Base-by-base conservation (phyloP, 2,329 filamentous ascomycete genomes). In the Sclerotinia subarctica region DNA sequence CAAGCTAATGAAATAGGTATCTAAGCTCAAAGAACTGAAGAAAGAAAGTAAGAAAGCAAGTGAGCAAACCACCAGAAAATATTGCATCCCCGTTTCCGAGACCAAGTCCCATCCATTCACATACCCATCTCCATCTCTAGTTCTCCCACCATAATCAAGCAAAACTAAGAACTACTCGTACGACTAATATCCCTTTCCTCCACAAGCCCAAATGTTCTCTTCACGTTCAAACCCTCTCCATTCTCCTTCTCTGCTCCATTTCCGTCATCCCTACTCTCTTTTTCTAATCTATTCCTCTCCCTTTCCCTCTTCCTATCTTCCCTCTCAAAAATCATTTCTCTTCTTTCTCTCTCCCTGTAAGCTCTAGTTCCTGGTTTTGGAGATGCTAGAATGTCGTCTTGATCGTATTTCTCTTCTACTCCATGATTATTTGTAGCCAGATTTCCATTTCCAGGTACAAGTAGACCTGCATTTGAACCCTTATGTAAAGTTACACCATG, bases 331-430 rank as follows among this genome's bases (percentile, higher is more conserved):
- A 49, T 2, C 32, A 35, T 63, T 17, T 70, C 69, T 7, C 71
- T 58, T 24, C 69, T 66, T 59, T 73, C 71, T 1, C 70, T 64
- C 62, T 75, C 74, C 5, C 72, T 70, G 52, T 74, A 76, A 29
- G 70, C 72, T 15, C 72, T 42, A 1, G 72, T 73, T 4, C 74
- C 74, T 19, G 26, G 44, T 29, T 38, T 60, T 1, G n/a, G 58
- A 21, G 29, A 70, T 63, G 53, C 67, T 52, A 26, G 54, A 59
- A 32, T 26, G 11, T 53, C n/a, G 8, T 49, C 38, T 44, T n/a
- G 44, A 60, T 47, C 21, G 24, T 49, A 24, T 0, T 35, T 19
- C 1, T 24, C 58, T 1, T 62, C 56, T 2, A 29, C 29, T 7
- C 8, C 56, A 29, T 29, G 8, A 59, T 32, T 17, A 46, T 26